A percentile compares a stretch with the other conserved stretches of the same genome.
phyloP scores from a whole-genome alignment of 2,329 filamentous ascomycete genomes.

The Calonectria montana region DNA sequence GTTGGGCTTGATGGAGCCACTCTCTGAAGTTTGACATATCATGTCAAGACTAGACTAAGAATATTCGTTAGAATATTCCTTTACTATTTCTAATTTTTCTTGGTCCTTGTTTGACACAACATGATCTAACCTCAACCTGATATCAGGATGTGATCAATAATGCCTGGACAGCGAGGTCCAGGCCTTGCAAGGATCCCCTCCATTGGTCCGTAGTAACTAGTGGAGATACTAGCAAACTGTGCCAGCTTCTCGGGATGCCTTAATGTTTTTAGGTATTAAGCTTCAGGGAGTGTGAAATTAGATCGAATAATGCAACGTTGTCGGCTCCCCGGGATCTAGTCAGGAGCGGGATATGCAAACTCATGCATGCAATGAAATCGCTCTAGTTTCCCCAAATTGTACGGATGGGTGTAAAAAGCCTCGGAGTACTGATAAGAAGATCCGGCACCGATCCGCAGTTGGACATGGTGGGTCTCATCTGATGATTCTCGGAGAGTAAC shows the following conservation, averaged over 20 bases:
- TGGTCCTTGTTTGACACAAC: too few relatives aligned
- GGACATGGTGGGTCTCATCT: background rate
- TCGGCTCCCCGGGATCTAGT: background rate
- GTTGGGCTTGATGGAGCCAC: background rate
- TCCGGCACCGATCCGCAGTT: background rate
- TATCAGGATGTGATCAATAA: too few relatives aligned
- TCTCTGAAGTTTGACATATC: too few relatives aligned
- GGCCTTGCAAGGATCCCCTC: background rate
- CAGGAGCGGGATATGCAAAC: background rate
- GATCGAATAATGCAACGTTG: too few relatives aligned
- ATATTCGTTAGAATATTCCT: too few relatives aligned
- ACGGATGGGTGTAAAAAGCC: background rate
- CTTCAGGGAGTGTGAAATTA: background rate
- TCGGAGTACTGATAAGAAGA: slow-evolving; percentile 8
- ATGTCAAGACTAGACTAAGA: too few relatives aligned
- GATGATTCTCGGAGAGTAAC: background rate
- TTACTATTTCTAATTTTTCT: too few relatives aligned
- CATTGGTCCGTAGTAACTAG: too few relatives aligned
- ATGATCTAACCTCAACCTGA: too few relatives aligned
- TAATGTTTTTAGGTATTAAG: background rate
- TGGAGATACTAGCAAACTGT: background rate
- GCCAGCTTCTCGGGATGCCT: background rate
- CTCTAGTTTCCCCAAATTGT: background rate
- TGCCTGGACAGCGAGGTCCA: background rate
- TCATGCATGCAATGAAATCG: background rate